A percentile compares a stretch with the other conserved stretches of the same genome.
Evolutionary conservation across 2,329 filamentous ascomycete genomes (phyloP).

Genomic region (Sporothrix luriei): DNA sequence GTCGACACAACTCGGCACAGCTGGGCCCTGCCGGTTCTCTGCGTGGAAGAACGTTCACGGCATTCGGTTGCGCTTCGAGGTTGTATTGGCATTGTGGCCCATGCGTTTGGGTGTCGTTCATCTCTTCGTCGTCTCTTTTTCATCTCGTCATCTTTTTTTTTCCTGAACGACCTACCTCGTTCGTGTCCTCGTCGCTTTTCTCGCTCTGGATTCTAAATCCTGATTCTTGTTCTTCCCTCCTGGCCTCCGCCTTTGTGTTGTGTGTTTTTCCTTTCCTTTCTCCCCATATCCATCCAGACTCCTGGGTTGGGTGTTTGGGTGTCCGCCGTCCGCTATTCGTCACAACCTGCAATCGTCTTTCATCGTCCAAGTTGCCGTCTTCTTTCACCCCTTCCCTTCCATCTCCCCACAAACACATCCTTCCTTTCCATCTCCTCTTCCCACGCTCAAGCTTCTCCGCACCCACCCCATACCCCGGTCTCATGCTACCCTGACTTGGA

Average conservation of each 20-base stretch:
- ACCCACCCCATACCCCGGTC: background rate
- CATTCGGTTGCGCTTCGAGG: background rate
- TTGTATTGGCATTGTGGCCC: background rate
- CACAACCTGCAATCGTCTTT: background rate
- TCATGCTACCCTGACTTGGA: conserved; percentile 1
- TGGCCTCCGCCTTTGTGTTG: no score
- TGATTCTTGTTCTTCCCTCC: background rate
- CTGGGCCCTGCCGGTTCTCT: no score
- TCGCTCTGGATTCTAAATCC: background rate
- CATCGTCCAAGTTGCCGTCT: no score
- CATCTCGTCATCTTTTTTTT: background rate
- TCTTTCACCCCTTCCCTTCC: no score
- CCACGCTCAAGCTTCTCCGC: conserved; percentile 15
- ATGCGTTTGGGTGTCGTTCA: no score
- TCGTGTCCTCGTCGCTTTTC: background rate
- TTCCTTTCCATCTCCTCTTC: background rate
- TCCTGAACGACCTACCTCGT: background rate
- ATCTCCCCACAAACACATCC: conserved; percentile 1
- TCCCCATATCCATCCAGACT: background rate
- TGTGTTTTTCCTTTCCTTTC: background rate
- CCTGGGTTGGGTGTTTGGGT: background rate
- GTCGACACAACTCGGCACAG: no score
- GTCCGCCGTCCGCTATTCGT: no score
- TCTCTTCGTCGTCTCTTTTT: background rate
- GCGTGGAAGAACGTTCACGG: conserved; percentile 20